phyloP scores from a whole-genome alignment of 2,329 filamentous ascomycete species.

The Aureobasidium leucospermi region DNA sequence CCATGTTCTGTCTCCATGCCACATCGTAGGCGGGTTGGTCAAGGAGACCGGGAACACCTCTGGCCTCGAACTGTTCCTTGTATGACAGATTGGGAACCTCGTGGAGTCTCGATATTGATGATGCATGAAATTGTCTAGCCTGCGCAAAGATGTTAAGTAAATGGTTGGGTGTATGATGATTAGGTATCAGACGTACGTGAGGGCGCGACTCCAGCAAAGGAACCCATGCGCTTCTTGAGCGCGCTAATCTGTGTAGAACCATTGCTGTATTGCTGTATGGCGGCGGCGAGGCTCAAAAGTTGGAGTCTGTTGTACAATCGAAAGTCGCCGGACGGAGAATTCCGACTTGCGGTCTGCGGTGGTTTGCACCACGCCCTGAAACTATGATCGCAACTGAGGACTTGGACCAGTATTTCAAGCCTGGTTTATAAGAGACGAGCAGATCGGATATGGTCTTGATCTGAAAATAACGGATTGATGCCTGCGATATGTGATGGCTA shows the following conservation, averaged over 20 bases:
- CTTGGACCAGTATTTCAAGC: not conserved
- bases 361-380: not conserved
- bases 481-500: no score
- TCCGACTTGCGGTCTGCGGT: not conserved
- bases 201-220: not conserved
- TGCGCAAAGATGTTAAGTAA: slow-evolving; percentile 1
- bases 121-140: slow-evolving; percentile 11
- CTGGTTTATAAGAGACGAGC: not conserved
- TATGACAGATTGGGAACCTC: slow-evolving; percentile 13
- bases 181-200: not conserved
- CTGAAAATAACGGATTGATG: no score
- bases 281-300: slow-evolving; percentile 4
- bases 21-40: slow-evolving; percentile 62
- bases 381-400: not conserved
- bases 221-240: slow-evolving; percentile 6
- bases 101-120: slow-evolving; percentile 6
- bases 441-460: no score
- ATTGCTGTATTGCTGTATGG: not conserved
- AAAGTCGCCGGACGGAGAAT: not conserved
- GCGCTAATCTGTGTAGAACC: slow-evolving; percentile 9
- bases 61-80: slow-evolving; percentile 6
- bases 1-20: slow-evolving; percentile 79
- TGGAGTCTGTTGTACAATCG: not conserved
- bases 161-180: not conserved
- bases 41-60: slow-evolving; percentile 49